phyloP scores from a whole-genome alignment of 2,329 filamentous ascomycete species.

The Fusarium heterosporum region DNA sequence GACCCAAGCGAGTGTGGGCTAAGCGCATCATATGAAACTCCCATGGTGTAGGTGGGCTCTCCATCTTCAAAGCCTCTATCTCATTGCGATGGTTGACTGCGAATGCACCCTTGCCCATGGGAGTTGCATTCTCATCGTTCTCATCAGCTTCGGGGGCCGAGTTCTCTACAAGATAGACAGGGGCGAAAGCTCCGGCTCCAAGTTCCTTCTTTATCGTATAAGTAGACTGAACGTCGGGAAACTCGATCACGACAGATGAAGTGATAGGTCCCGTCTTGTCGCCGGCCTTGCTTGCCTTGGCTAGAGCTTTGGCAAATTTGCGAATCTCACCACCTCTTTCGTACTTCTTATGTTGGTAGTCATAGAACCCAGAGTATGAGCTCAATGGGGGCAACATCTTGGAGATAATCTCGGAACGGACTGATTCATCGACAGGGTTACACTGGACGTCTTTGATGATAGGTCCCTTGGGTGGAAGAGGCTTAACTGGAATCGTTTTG shows the following conservation, averaged over 20 bases:
- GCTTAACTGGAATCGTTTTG: slow-evolving; percentile 52
- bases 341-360: slow-evolving; percentile 72
- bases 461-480: slow-evolving; percentile 69
- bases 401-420: slow-evolving; percentile 80
- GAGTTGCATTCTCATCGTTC: slow-evolving; percentile 57
- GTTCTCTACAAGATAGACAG: slow-evolving; percentile 91
- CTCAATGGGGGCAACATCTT: slow-evolving; percentile 78
- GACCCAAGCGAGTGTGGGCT: slow-evolving; percentile 79
- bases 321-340: slow-evolving; percentile 81
- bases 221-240: slow-evolving; percentile 71
- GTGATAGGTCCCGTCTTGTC: slow-evolving; percentile 72
- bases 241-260: slow-evolving; percentile 73
- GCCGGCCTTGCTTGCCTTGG: slow-evolving; percentile 66
- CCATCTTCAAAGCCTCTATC: slow-evolving; percentile 94
- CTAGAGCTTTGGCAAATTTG: slow-evolving; percentile 78
- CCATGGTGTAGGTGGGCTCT: slow-evolving; percentile 88
- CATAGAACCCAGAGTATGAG: slow-evolving; percentile 83
- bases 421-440: slow-evolving; percentile 85
- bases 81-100: slow-evolving; percentile 65
- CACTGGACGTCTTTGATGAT: slow-evolving; percentile 86
- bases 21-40: slow-evolving; percentile 96
- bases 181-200: slow-evolving; percentile 92
- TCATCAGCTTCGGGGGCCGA: slow-evolving; percentile 63
- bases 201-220: slow-evolving; percentile 89
- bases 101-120: slow-evolving; percentile 72